A percentile compares a stretch with the other conserved stretches of the same genome.
Conservation (phyloP, 495 filamentous ascomycete species). For the Penicillium waksmanii region DNA sequence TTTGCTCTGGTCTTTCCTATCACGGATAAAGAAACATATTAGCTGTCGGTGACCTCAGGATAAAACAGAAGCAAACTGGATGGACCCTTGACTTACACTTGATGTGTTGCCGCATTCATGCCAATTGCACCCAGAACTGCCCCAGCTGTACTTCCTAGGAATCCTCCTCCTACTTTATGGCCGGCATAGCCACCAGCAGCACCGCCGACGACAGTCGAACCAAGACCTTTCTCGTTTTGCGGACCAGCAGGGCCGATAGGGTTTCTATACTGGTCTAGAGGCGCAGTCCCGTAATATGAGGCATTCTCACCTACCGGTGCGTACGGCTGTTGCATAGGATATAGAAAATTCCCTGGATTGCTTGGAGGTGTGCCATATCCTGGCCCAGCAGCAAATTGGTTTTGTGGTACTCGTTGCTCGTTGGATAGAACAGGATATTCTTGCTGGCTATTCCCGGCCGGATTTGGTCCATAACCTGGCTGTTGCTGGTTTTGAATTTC, state of each 20-base stretch:
- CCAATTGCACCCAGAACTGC: conserved; percentile 4
- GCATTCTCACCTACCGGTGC: conserved; percentile 4
- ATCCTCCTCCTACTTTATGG: conserved; percentile 5
- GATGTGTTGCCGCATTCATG: neutral
- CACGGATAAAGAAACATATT: neutral
- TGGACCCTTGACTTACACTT: neutral
- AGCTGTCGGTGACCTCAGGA: neutral
- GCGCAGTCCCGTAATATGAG: conserved; percentile 11
- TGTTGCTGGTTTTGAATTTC: neutral
- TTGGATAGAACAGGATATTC: neutral
- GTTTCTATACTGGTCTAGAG: neutral
- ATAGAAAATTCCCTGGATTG: neutral
- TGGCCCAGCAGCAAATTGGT: neutral
- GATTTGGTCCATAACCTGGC: neutral
- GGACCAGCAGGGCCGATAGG: neutral
- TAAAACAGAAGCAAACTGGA: neutral
- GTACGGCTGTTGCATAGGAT: neutral
- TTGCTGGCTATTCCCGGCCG: neutral
- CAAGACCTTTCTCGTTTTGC: conserved; percentile 1
- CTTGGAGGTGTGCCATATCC: neutral
- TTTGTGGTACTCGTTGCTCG: neutral
- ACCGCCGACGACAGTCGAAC: conserved; percentile 4
- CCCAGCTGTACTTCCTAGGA: conserved; percentile 1
- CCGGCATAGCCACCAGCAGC: conserved; percentile 9
- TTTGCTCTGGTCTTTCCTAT: neutral